Conservation (phyloP, 2,329 filamentous ascomycete genomes). For the Knufia fluminis region DNA sequence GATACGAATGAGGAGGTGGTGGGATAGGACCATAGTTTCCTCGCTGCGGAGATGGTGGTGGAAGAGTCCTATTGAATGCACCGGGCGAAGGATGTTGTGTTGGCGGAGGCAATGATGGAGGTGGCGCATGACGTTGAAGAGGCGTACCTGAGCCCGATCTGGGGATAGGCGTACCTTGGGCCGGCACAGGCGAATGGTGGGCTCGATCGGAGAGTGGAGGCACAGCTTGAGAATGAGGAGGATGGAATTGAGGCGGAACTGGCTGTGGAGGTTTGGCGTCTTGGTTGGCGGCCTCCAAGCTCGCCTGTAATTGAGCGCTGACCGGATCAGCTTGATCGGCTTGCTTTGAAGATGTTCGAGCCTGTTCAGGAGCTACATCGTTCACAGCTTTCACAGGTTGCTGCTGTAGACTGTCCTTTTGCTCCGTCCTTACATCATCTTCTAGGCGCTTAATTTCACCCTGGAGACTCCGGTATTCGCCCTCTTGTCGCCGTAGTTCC, state of each 20-base stretch:
- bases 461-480: slow-evolving; percentile 52
- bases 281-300: slow-evolving; percentile 12
- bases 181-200: slow-evolving; percentile 13
- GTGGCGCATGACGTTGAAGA: slow-evolving; percentile 11
- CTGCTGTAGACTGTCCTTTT: slow-evolving; percentile 1
- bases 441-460: slow-evolving; percentile 62
- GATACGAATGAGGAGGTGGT: slow-evolving; percentile 13
- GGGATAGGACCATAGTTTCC: slow-evolving; percentile 16
- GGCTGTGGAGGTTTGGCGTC: slow-evolving; percentile 6
- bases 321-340: slow-evolving; percentile 12
- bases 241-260: slow-evolving; percentile 1
- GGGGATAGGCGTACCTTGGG: slow-evolving; percentile 9
- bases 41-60: slow-evolving; percentile 19
- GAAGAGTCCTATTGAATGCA: slow-evolving; percentile 16
- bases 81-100: slow-evolving; percentile 15
- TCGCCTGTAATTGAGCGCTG: slow-evolving; percentile 14
- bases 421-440: slow-evolving; percentile 38
- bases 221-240: slow-evolving; percentile 8
- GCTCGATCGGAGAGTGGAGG: slow-evolving; percentile 10
- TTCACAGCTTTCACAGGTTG: slow-evolving; percentile 3
- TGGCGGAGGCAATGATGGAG: slow-evolving; percentile 10
- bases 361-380: not conserved
- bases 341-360: slow-evolving; percentile 1
- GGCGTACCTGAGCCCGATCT: slow-evolving; percentile 9
- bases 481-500: slow-evolving; percentile 67